Percentiles rank a stretch among this genome's conserved stretches.
These are phyloP conservation scores for Russula abietina DNA, from an alignment of 768 basidiomycete genomes.

Conservation along the genomic window DNA sequence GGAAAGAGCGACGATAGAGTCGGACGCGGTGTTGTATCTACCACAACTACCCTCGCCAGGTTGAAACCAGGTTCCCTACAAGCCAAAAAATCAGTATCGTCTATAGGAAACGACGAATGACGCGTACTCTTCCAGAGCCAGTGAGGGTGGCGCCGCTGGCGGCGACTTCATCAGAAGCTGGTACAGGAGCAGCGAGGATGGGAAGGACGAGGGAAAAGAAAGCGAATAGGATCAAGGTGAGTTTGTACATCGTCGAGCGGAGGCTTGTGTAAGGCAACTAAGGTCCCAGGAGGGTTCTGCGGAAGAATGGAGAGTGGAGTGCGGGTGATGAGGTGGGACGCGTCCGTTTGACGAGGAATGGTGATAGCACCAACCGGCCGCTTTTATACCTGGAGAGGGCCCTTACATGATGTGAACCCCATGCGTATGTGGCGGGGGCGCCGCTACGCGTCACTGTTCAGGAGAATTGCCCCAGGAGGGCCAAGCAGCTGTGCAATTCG, in stretches of 20 bases:
- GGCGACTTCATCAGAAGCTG: slow-evolving; percentile 31
- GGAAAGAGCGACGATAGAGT: slow-evolving; percentile 20
- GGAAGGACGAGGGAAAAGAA: slow-evolving; percentile 41
- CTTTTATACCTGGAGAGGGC: slow-evolving; percentile 20
- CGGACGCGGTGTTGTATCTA: not conserved
- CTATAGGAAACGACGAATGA: not conserved
- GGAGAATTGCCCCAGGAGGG: slow-evolving; percentile 21
- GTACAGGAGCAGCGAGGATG: slow-evolving; percentile 43
- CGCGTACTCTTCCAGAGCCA: slow-evolving; percentile 48
- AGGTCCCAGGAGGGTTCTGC: slow-evolving; percentile 4
- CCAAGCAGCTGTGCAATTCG: slow-evolving; percentile 17
- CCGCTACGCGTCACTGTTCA: slow-evolving; percentile 19
- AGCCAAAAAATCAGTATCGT: slow-evolving; percentile 1
- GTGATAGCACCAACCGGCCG: not conserved
- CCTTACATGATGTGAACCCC: slow-evolving; percentile 23
- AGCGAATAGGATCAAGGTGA: slow-evolving; percentile 34
- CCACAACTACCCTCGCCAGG: slow-evolving; percentile 24
- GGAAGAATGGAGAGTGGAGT: slow-evolving; percentile 11
- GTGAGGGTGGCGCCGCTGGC: slow-evolving; percentile 42
- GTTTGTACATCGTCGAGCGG: slow-evolving; percentile 36
- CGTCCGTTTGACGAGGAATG: slow-evolving; percentile 20
- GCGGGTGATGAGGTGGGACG: slow-evolving; percentile 26
- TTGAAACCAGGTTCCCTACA: slow-evolving; percentile 20
- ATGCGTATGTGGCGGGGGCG: slow-evolving; percentile 8
- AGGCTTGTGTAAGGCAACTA: not conserved